These are phyloP conservation scores for Tylopilus sp. DNA, from an alignment of 768 basidiomycete species.

Conservation along the genomic window DNA sequence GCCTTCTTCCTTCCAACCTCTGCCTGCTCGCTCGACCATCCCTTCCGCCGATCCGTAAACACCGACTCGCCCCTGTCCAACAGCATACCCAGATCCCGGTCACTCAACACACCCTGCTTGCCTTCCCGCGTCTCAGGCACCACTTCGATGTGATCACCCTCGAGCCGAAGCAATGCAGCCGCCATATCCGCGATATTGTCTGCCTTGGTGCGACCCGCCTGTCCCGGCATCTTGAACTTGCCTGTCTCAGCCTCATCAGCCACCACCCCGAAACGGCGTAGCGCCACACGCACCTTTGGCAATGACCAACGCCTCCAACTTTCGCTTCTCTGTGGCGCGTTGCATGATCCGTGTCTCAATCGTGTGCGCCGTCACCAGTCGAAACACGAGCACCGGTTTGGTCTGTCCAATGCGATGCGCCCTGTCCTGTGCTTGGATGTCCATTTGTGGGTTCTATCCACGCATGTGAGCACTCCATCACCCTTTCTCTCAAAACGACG, in stretches of 20 bases:
- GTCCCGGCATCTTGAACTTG: conserved; percentile 78
- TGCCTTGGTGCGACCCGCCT: conserved; percentile 48
- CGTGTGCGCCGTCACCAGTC: conserved; percentile 83
- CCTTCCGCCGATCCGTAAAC: conserved; percentile 64
- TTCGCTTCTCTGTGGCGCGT: conserved; percentile 80
- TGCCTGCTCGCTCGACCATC: conserved; percentile 57
- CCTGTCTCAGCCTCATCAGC: conserved; percentile 36
- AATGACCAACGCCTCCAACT: conserved; percentile 93
- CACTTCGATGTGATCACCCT: conserved; percentile 88
- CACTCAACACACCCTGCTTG: conserved; percentile 71
- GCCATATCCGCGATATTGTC: conserved; percentile 81
- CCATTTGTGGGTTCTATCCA: conserved; percentile 88
- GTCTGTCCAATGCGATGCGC: conserved; percentile 97
- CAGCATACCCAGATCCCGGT: conserved; percentile 75
- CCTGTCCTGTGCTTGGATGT: conserved; percentile 92
- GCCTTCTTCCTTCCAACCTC: conserved; percentile 34
- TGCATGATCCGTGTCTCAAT: conserved; percentile 92
- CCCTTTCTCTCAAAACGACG: neutral
- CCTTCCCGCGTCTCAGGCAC: conserved; percentile 66
- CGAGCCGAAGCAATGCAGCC: conserved; percentile 68
- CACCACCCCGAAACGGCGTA: no score
- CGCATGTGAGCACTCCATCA: conserved; percentile 1
- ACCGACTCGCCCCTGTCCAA: conserved; percentile 78
- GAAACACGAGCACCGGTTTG: conserved; percentile 83
- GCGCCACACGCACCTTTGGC: conserved; percentile 56